Evolutionary conservation across 345 rosid genomes (phyloP).

Genomic region (Brassica nigra): DNA sequence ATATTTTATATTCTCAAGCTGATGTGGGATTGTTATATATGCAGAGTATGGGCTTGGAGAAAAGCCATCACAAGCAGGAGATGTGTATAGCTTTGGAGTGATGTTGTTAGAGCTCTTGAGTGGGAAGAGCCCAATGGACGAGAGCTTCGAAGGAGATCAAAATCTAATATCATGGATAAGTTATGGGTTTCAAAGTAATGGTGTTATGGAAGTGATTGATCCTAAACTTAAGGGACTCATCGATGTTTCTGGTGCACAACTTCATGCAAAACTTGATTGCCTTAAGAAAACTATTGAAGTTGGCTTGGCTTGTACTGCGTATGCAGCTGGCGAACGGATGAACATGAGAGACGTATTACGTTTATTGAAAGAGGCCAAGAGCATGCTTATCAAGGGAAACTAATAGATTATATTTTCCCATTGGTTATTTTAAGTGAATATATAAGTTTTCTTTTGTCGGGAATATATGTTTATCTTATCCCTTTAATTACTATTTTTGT

Average conservation of each 20-base stretch:
- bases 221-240: slow-evolving; percentile 42
- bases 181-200: slow-evolving; percentile 19
- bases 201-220: slow-evolving; percentile 39
- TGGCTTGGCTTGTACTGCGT: slow-evolving; percentile 46
- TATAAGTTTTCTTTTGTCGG: not conserved
- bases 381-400: slow-evolving; percentile 1
- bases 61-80: slow-evolving; percentile 54
- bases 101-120: slow-evolving; percentile 49
- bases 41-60: slow-evolving; percentile 58
- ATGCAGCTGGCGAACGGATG: slow-evolving; percentile 44
- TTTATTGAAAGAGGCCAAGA: slow-evolving; percentile 36
- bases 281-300: slow-evolving; percentile 43
- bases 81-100: slow-evolving; percentile 46
- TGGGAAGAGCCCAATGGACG: slow-evolving; percentile 49
- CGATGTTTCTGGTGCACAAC: slow-evolving; percentile 30
- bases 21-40: not conserved
- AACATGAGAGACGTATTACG: slow-evolving; percentile 47
- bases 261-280: slow-evolving; percentile 36
- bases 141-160: slow-evolving; percentile 42
- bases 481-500: not conserved
- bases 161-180: slow-evolving; percentile 46
- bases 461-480: not conserved
- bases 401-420: not conserved
- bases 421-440: not conserved
- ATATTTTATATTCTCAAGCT: not conserved